Conservation (phyloP, 495 filamentous ascomycete genomes). For the Hypoxylon subgilvum region DNA sequence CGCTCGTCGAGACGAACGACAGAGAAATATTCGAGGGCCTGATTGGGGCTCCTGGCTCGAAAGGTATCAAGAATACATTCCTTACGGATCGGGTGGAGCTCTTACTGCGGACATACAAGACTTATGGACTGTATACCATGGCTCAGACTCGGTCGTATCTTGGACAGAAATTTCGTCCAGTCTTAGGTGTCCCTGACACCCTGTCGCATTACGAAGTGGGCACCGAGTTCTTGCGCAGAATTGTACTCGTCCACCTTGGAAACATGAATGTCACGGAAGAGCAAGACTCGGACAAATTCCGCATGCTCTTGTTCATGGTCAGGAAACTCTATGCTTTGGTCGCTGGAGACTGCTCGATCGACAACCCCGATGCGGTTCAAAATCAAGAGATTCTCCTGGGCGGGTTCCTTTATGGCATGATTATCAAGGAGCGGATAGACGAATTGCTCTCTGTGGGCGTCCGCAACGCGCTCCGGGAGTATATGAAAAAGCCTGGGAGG, state of each 20-base stretch:
- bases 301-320: slow-evolving; percentile 93
- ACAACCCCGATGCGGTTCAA: slow-evolving; percentile 95
- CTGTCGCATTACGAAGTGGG: slow-evolving; percentile 86
- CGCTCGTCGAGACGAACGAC: slow-evolving; percentile 93
- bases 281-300: slow-evolving; percentile 90
- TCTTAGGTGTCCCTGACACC: slow-evolving; percentile 78
- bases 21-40: slow-evolving; percentile 92
- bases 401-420: slow-evolving; percentile 91
- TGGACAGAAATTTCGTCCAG: slow-evolving; percentile 85
- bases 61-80: slow-evolving; percentile 85
- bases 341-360: slow-evolving; percentile 86
- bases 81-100: slow-evolving; percentile 93
- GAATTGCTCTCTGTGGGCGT: slow-evolving; percentile 76
- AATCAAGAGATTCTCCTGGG: slow-evolving; percentile 93
- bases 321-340: slow-evolving; percentile 91
- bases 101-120: slow-evolving; percentile 89
- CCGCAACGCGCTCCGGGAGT: slow-evolving; percentile 68
- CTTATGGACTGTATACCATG: slow-evolving; percentile 79
- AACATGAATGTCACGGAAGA: slow-evolving; percentile 78
- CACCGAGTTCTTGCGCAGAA: slow-evolving; percentile 83
- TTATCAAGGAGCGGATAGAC: slow-evolving; percentile 91
- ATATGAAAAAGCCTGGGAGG: slow-evolving; percentile 64
- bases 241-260: slow-evolving; percentile 89
- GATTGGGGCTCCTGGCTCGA: slow-evolving; percentile 73
- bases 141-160: slow-evolving; percentile 79